Evolutionary conservation across 2,329 filamentous ascomycete species (phyloP).

Genomic region (Venturia aucupariae): DNA sequence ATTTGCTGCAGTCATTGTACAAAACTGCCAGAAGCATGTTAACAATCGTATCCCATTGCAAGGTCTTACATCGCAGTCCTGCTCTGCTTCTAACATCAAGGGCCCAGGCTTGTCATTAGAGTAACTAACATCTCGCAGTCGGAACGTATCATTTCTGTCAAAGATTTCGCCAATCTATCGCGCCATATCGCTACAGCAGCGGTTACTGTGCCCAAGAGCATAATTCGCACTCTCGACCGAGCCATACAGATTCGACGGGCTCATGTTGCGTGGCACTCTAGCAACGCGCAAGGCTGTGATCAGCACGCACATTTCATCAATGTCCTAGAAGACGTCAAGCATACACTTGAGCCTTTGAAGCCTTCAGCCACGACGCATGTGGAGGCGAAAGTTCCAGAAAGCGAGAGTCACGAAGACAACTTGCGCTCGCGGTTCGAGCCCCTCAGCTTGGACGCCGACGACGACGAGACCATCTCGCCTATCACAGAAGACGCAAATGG

Average conservation of each 20-base stretch:
- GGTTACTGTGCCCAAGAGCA: background rate
- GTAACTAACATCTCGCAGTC: too few species aligned
- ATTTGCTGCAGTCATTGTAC: too few species aligned
- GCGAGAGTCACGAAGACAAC: too few species aligned
- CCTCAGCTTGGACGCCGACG: background rate
- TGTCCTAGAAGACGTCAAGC: background rate
- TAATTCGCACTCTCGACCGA: background rate
- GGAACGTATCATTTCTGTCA: background rate
- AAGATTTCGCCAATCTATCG: background rate
- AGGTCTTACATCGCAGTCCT: too few species aligned
- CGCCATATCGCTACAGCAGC: background rate
- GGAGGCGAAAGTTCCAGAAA: too few species aligned
- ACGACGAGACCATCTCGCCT: background rate
- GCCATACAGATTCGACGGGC: background rate
- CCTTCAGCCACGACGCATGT: background rate
- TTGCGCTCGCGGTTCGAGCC: background rate
- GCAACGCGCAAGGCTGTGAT: background rate
- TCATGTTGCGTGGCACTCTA: background rate
- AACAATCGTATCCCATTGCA: too few species aligned
- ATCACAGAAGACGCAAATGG: too few species aligned
- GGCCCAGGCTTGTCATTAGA: too few species aligned
- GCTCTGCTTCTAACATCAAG: too few species aligned
- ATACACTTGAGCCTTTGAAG: background rate
- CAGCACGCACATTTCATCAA: background rate
- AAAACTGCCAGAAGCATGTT: too few species aligned